Base-by-base conservation (phyloP, 2,329 filamentous ascomycete genomes). In the Lasiodiplodia citricola region DNA sequence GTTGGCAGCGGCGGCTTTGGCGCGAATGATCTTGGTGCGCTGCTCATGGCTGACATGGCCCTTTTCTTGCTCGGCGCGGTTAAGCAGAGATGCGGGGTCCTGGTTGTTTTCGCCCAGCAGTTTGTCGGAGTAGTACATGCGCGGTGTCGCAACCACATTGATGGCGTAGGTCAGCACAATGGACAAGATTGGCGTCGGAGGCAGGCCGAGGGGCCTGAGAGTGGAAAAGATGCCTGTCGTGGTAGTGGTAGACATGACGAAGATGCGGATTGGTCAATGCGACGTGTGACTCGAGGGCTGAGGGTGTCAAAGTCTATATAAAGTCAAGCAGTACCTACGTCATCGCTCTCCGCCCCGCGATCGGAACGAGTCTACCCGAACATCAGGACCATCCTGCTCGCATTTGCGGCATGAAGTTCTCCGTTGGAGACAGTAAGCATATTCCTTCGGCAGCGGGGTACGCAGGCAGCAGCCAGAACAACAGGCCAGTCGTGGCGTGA, bases 181-280 rank as follows among this genome's bases (percentile, higher is more conserved):
- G 6, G 65, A 67, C 28, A 67, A 3, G 44, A 67, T 67, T 31
- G 65, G 65, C 11, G 65, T 67, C 18, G 65, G 65, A 18, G 65
- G 65, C 10, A 51, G 3, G 2, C 65, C 65, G 3, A 67, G 23
- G 16, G 65, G 65, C 38, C 65, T 25, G 25, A 67, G 23, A 38
- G 65, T 67, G 28, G 65, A 67, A 41, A 67, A 58, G 2, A 67
- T 23, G 18, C 65, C 65, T 7, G 65, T 11, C 2, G 65, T 51
- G 16, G 28, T n/a, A 2, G 67, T 10, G 5, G 58, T 47, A 50
- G 55, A 57, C 54, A 58, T 60, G 25, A 23, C 44, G 57, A 7
- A 14, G 58, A 14, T n/a, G 58, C 41, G 23, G 41, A 21, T 18
- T 31, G 41, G 21, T 35, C 18, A 56, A 14, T 41, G n/a, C 31